Conservation (phyloP, 805 yeast species). For the Cyberlindnera mrakii region DNA sequence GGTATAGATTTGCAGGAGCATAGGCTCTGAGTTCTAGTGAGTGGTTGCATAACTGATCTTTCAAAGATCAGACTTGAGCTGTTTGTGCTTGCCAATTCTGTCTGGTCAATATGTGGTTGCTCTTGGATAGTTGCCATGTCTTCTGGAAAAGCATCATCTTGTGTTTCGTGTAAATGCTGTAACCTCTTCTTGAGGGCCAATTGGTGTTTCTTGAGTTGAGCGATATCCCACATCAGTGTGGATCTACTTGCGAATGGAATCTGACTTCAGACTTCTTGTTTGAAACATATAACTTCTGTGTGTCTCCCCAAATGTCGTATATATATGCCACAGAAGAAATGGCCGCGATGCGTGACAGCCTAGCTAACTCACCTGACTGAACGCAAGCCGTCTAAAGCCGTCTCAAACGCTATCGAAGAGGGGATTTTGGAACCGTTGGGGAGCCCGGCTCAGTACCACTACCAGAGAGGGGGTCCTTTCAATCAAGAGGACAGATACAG, state of each 20-base stretch:
- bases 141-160: background rate
- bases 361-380: background rate
- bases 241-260: background rate
- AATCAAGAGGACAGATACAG: too few relatives aligned
- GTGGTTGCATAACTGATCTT: conserved; percentile 9
- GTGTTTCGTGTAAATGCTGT: conserved; percentile 1
- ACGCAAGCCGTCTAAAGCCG: background rate
- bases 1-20: conserved; percentile 9
- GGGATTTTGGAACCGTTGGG: too few relatives aligned
- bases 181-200: conserved; percentile 4
- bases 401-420: too few relatives aligned
- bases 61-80: conserved; percentile 8
- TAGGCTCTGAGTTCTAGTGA: conserved; percentile 11
- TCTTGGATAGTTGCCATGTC: background rate
- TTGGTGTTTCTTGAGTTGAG: conserved; percentile 3
- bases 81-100: background rate
- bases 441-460: too few relatives aligned
- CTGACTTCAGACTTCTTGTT: too few relatives aligned
- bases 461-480: too few relatives aligned
- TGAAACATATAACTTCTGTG: too few relatives aligned
- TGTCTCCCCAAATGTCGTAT: background rate
- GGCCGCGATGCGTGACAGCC: too few relatives aligned
- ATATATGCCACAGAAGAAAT: background rate
- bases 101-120: background rate
- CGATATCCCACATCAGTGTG: background rate